phyloP scores from a whole-genome alignment of 108 stramenopile species.

The Conticribra weissflogii region DNA sequence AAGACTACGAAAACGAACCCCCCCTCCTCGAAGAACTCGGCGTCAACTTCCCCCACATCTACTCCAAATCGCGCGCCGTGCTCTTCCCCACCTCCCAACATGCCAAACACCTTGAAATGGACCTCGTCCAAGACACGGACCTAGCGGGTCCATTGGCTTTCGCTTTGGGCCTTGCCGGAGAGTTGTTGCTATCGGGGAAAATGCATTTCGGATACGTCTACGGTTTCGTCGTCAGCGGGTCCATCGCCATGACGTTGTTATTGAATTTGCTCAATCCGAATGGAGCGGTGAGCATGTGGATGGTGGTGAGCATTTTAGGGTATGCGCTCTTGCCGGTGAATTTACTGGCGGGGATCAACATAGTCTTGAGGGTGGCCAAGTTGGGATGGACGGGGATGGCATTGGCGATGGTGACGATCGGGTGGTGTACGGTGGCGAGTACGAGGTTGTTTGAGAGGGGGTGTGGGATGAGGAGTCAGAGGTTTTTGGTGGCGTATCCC shows the following conservation, averaged over 20 bases:
- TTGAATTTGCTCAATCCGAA: slow-evolving; percentile 91
- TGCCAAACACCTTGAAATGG: slow-evolving; percentile 36
- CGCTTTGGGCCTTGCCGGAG: slow-evolving; percentile 85
- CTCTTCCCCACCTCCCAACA: slow-evolving; percentile 67
- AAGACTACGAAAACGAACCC: slow-evolving; percentile 93
- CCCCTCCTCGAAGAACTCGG: slow-evolving; percentile 98
- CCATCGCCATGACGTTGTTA: slow-evolving; percentile 82
- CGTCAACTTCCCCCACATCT: slow-evolving; percentile 94
- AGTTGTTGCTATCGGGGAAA: slow-evolving; percentile 93
- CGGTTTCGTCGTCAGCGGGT: slow-evolving; percentile 95
- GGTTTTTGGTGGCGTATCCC: slow-evolving; percentile 98
- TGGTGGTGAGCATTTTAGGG: slow-evolving; percentile 91
- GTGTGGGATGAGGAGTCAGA: slow-evolving; percentile 90
- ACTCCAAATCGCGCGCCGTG: slow-evolving; percentile 91
- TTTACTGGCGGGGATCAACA: slow-evolving; percentile 88
- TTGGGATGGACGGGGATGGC: slow-evolving; percentile 76
- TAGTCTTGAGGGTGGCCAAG: slow-evolving; percentile 70
- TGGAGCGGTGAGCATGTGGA: slow-evolving; percentile 79
- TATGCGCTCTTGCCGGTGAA: slow-evolving; percentile 98
- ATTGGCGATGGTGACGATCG: slow-evolving; percentile 81
- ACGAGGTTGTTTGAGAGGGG: slow-evolving; percentile 95
- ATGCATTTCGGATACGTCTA: slow-evolving; percentile 99
- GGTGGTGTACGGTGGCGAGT: slow-evolving; percentile 91
- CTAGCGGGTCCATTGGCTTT: slow-evolving; percentile 97
- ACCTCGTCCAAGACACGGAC: slow-evolving; percentile 81